Percentiles rank a stretch among this genome's conserved stretches.
Conservation (phyloP, 1,139 yeast species). For the Blastobotrys ciferrii region DNA sequence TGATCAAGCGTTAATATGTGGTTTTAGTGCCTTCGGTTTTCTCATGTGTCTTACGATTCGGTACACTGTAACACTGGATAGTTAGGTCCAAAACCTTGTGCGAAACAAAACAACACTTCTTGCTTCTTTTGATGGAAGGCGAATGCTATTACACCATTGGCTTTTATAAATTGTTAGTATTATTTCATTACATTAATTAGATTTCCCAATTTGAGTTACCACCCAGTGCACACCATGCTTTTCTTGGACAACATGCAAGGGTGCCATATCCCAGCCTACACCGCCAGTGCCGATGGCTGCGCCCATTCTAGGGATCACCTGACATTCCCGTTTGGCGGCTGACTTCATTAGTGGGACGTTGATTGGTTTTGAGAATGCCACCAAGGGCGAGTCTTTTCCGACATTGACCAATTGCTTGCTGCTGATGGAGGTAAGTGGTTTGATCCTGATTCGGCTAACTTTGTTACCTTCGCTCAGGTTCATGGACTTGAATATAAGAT, state of each 20-base stretch:
- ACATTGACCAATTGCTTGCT: constrained; percentile 77
- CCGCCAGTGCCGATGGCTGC: constrained; percentile 81
- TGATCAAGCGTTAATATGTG: no score
- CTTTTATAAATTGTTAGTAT: background rate
- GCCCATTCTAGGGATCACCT: constrained; percentile 89
- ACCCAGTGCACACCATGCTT: constrained; percentile 44
- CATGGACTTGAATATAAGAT: constrained; percentile 65
- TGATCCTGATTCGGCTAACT: constrained; percentile 52
- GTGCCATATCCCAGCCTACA: constrained; percentile 91
- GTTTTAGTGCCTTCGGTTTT: no score
- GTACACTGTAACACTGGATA: no score
- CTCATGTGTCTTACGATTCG: no score
- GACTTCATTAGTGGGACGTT: constrained; percentile 75
- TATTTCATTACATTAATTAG: constrained; percentile 3
- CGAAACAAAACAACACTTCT: no score
- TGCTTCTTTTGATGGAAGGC: no score
- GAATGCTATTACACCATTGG: no score
- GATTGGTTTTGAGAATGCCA: constrained; percentile 85
- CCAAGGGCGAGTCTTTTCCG: constrained; percentile 66
- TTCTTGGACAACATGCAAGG: constrained; percentile 69
- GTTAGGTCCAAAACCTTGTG: no score
- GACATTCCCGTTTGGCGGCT: constrained; percentile 68
- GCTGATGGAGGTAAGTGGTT: constrained; percentile 69
- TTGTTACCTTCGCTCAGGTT: constrained; percentile 35
- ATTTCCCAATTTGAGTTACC: constrained; percentile 17